Conservation (phyloP, 306 rosid genomes). For the Quercus cerris region DNA sequence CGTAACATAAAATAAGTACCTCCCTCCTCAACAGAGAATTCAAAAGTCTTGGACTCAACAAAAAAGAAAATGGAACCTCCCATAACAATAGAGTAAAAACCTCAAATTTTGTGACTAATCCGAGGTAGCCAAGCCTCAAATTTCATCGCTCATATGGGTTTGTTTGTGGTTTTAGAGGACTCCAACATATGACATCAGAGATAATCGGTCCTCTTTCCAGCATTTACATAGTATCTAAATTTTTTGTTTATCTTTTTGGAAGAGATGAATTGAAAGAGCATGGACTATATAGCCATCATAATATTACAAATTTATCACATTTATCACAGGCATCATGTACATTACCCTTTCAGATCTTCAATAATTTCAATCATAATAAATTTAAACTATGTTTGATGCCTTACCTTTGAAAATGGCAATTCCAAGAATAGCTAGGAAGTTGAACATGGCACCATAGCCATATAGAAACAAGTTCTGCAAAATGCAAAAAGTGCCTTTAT, state of each 20-base stretch:
- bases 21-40: too few relatives aligned
- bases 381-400: neutral
- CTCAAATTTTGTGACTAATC: too few relatives aligned
- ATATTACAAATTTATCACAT: too few relatives aligned
- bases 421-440: constrained; percentile 75
- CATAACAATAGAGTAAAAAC: too few relatives aligned
- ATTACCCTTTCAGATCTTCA: neutral
- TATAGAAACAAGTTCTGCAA: constrained; percentile 94
- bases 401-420: constrained; percentile 65
- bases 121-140: too few relatives aligned
- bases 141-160: too few relatives aligned
- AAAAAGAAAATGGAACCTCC: too few relatives aligned
- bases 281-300: too few relatives aligned
- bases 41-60: too few relatives aligned
- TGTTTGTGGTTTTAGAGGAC: neutral
- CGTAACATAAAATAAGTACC: too few relatives aligned
- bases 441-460: constrained; percentile 97
- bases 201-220: neutral
- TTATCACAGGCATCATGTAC: neutral
- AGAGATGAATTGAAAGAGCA: too few relatives aligned
- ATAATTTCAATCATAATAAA: neutral
- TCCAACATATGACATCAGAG: neutral
- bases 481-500: neutral
- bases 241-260: neutral
- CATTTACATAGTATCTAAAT: neutral